These are phyloP conservation scores for Sanguinoderma infundibulare DNA, from an alignment of 1,284 basidiomycete genomes.

Conservation along the genomic window DNA sequence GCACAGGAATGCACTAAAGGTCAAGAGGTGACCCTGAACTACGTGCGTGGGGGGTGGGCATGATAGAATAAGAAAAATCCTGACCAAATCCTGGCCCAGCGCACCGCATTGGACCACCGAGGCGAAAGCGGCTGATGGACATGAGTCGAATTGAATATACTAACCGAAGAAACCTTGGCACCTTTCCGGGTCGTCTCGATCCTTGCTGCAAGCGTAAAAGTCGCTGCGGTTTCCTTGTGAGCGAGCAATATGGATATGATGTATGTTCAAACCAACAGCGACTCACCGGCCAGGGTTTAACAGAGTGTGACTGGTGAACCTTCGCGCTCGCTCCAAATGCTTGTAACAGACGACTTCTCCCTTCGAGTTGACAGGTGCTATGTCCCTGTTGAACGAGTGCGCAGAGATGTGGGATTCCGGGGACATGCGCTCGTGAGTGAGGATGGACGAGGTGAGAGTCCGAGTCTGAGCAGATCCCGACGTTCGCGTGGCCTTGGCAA, in stretches of 20 bases:
- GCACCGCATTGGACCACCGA: background rate
- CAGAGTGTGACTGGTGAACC: constrained; percentile 31
- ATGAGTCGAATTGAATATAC: constrained; percentile 11
- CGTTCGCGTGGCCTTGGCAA: too few species aligned
- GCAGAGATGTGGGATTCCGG: constrained; percentile 6
- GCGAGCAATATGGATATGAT: background rate
- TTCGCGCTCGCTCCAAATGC: constrained; percentile 31
- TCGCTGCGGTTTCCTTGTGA: constrained; percentile 25
- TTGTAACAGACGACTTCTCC: constrained; percentile 36
- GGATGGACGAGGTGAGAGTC: background rate
- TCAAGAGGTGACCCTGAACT: too few species aligned
- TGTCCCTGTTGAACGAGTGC: constrained; percentile 19
- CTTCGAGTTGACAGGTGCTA: constrained; percentile 29
- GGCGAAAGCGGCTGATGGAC: background rate
- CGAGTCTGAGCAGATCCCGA: background rate
- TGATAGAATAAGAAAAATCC: background rate
- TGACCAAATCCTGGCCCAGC: background rate
- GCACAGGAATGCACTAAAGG: too few species aligned
- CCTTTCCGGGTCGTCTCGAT: constrained; percentile 19
- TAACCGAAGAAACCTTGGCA: constrained; percentile 46
- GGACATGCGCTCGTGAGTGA: constrained; percentile 9
- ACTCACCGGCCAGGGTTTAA: constrained; percentile 39
- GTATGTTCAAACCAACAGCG: too few species aligned
- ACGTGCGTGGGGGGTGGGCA: too few species aligned
- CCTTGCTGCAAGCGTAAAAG: constrained; percentile 38